Evolutionary conservation across 2,329 filamentous ascomycete species (phyloP).

Genomic region (Aureobasidium sp.): DNA sequence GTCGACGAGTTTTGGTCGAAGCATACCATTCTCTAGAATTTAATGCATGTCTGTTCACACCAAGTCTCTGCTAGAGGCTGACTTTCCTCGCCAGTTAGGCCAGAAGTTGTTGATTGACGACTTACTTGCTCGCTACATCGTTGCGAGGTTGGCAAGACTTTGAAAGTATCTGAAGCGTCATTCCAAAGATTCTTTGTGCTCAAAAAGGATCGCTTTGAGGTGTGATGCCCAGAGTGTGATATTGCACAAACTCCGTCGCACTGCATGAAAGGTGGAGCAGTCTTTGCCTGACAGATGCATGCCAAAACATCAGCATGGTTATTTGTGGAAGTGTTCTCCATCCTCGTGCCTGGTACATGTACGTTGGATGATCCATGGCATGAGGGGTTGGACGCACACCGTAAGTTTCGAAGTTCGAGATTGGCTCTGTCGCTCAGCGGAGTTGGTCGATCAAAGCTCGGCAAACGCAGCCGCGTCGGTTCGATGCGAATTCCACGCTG

Average conservation of each 20-base stretch:
- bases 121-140: background rate
- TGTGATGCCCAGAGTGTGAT: background rate
- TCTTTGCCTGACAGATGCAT: background rate
- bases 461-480: background rate
- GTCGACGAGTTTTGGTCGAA: background rate
- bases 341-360: background rate
- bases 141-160: background rate
- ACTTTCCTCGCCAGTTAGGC: background rate
- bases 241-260: background rate
- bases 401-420: background rate
- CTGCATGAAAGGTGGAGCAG: background rate
- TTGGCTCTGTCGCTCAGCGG: background rate
- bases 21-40: background rate
- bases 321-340: background rate
- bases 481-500: background rate
- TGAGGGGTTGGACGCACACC: background rate
- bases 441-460: background rate
- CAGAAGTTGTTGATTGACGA: background rate
- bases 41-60: background rate
- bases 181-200: background rate
- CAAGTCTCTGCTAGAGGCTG: background rate
- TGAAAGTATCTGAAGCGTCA: background rate
- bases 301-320: background rate
- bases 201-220: background rate
- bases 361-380: background rate